Base-by-base conservation (phyloP, 192 early-diverging fungal genomes). In the Backusella tuberculispora region DNA sequence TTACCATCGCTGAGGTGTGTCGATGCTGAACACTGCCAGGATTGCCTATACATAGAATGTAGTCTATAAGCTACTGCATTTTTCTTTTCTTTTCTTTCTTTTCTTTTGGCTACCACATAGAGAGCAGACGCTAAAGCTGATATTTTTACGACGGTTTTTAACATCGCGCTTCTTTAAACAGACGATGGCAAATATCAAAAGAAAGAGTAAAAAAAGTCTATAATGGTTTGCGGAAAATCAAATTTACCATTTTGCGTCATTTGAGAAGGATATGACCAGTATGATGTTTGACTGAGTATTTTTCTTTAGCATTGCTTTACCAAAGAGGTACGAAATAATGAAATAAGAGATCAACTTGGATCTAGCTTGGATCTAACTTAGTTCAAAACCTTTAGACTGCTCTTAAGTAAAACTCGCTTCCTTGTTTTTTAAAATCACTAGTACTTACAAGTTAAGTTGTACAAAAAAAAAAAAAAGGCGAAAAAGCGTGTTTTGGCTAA, bases 1-100 rank as follows among this genome's bases (percentile, higher is more conserved):
- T 17, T 76, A 76, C 75, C 67, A 70, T 46, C 75, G 53, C 41
- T 76, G 75, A 38, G 75, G 75, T 7, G 63, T 71, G n/a, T 69
- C 68, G 65, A 76, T 53, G 38, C 69, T 71, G 24, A 76, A 43
- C 1, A 76, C 10, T 13, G 29, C 14, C 6, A 76, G 19, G 29
- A 76, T 63, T 14, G 63, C 69, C 75, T 76, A 53, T 4, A 44
- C 17, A 19, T 38, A 65, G 15, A 34, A 34, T 37, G 10, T 24
- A 66, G 5, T 53, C 3, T 40, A 43, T 43, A 9, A 67, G 41
- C 13, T 67, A 17, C 6, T 21, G 46, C 10, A n/a, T 10, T 38
- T 38, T 29, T 15, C 14, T n/a, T 66, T 17, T 43, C 8, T n/a
- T 21, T 38, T 17, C 19, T 40, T 40, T 0, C 15, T 15, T 6